These are phyloP conservation scores for Hypsizygus marmoreus DNA, from an alignment of 768 basidiomycete species.

Conservation along the genomic window DNA sequence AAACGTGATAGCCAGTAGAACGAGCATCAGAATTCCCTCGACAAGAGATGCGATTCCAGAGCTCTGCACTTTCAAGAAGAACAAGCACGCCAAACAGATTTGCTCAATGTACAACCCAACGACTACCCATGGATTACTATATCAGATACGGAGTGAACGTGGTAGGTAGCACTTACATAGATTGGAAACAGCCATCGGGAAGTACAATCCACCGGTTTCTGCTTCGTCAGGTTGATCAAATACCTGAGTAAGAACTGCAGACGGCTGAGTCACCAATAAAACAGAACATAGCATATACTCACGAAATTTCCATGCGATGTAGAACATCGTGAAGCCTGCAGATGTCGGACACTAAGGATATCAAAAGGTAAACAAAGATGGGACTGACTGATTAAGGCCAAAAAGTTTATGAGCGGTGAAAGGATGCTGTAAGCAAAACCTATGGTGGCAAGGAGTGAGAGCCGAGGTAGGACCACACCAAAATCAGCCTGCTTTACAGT, in stretches of 20 bases:
- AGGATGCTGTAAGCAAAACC: constrained; percentile 62
- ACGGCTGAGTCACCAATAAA: not conserved
- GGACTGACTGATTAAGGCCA: constrained; percentile 54
- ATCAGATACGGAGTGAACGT: constrained; percentile 17
- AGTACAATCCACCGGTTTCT: constrained; percentile 50
- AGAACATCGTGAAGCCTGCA: constrained; percentile 54
- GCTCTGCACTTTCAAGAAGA: constrained; percentile 57
- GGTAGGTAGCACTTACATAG: constrained; percentile 40
- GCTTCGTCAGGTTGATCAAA: constrained; percentile 52
- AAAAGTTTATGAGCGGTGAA: constrained; percentile 65
- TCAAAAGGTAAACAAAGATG: not conserved
- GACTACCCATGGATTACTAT: constrained; percentile 32
- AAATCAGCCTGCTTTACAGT: constrained; percentile 43
- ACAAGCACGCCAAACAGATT: constrained; percentile 62
- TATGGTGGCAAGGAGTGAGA: constrained; percentile 55
- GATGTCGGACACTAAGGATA: not conserved
- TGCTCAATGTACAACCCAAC: constrained; percentile 76
- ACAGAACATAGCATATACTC: constrained; percentile 17
- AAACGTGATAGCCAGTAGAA: constrained; percentile 56
- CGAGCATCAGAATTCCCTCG: constrained; percentile 58
- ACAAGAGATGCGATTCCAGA: constrained; percentile 37
- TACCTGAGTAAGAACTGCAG: constrained; percentile 48
- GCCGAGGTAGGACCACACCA: constrained; percentile 47
- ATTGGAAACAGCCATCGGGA: constrained; percentile 48
- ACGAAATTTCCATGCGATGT: constrained; percentile 62